phyloP scores from a whole-genome alignment of 1,284 basidiomycete genomes.

The Takashimella tepidaria region DNA sequence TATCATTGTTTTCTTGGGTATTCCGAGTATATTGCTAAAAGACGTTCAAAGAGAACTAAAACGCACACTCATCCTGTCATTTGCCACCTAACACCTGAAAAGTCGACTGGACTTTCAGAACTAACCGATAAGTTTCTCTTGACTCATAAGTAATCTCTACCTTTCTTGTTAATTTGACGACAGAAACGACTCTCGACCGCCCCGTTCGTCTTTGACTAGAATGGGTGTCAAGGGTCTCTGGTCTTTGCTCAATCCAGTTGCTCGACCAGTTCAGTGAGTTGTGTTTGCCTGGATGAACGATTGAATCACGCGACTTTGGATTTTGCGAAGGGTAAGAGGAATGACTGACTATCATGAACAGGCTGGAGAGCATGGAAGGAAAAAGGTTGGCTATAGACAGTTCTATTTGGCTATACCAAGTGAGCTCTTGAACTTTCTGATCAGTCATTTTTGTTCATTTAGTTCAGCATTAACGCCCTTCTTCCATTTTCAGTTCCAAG shows the following conservation, averaged over 20 bases:
- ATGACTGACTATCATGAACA: slow-evolving; percentile 34
- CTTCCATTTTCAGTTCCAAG: slow-evolving; percentile 68
- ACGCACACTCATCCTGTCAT: too few species aligned
- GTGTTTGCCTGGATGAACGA: slow-evolving; percentile 5
- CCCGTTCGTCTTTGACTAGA: slow-evolving; percentile 4
- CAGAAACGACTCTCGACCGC: too few species aligned
- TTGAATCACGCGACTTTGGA: slow-evolving; percentile 7
- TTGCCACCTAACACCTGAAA: too few species aligned
- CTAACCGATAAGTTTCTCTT: too few species aligned
- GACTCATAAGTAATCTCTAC: too few species aligned
- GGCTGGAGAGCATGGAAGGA: slow-evolving; percentile 84
- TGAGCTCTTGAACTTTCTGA: slow-evolving; percentile 15
- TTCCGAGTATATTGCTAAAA: too few species aligned
- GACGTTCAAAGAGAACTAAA: too few species aligned
- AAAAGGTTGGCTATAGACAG: slow-evolving; percentile 94
- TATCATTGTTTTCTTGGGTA: too few species aligned
- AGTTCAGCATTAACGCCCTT: background rate
- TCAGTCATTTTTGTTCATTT: background rate
- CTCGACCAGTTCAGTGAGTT: slow-evolving; percentile 74
- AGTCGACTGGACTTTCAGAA: too few species aligned
- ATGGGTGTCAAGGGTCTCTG: slow-evolving; percentile 97
- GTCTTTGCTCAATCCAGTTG: slow-evolving; percentile 84
- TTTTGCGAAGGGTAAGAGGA: background rate
- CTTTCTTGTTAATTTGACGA: too few species aligned
- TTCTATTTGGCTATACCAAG: slow-evolving; percentile 92